A percentile compares a stretch with the other conserved stretches of the same genome.
These are phyloP conservation scores for Neckera pumila DNA, from an alignment of 225 moss, liverwort and hornwort genomes.

Conservation along the genomic window DNA sequence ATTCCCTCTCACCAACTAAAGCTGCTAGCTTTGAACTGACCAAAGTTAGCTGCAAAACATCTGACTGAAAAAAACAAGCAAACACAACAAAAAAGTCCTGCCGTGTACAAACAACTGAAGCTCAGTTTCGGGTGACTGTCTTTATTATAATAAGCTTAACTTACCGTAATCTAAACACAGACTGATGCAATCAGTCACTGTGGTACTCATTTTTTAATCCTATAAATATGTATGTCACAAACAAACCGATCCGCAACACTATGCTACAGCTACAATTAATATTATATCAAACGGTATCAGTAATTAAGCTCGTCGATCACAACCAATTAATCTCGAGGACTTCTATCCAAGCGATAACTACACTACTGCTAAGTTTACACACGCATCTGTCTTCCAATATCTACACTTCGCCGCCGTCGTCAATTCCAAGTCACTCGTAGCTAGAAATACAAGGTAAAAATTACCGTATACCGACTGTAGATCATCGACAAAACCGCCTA, in stretches of 20 bases:
- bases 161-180: neutral
- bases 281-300: neutral
- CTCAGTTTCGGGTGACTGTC: neutral
- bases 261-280: neutral
- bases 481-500: neutral
- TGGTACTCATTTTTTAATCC: neutral
- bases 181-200: neutral
- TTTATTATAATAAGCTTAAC: neutral
- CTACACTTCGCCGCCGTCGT: slow-evolving; percentile 17
- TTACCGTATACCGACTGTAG: neutral
- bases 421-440: neutral
- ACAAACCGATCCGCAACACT: neutral
- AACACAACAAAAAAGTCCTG: neutral
- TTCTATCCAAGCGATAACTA: neutral
- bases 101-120: neutral
- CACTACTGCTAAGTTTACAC: neutral
- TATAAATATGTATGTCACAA: neutral
- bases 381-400: neutral
- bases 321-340: neutral
- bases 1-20: neutral
- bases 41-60: neutral
- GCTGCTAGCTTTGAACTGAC: neutral
- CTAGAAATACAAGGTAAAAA: slow-evolving; percentile 14
- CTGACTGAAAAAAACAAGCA: neutral
- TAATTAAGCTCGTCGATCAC: neutral